Percentiles rank a stretch among this genome's conserved stretches.
Conservation (phyloP, 73 alveolate species). For the Symbiodinium natans region DNA sequence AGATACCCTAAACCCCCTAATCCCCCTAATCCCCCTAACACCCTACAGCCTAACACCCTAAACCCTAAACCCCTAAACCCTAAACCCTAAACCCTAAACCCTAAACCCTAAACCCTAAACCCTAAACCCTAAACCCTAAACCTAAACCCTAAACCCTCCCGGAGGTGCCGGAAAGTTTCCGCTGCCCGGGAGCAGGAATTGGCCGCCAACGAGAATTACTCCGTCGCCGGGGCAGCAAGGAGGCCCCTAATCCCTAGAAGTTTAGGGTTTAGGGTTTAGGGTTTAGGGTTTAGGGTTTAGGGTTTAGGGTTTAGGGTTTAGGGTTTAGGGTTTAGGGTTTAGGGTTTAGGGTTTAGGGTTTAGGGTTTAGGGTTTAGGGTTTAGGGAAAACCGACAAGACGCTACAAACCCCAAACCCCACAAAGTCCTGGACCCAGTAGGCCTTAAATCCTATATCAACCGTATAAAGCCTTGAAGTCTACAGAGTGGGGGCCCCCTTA, state of each 20-base stretch:
- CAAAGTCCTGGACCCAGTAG: too few relatives aligned
- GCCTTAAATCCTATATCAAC: too few relatives aligned
- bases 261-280: not conserved
- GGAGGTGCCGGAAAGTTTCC: not conserved
- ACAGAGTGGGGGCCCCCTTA: too few relatives aligned
- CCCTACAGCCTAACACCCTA: not conserved
- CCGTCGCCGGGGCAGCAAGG: not conserved
- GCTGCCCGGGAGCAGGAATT: not conserved
- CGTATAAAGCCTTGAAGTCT: too few relatives aligned
- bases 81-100: not conserved
- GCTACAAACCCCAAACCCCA: too few relatives aligned
- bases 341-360: not conserved
- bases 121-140: not conserved
- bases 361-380: not conserved
- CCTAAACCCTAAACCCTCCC: not conserved
- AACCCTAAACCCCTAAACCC: not conserved
- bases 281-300: not conserved
- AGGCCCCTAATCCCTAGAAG: not conserved
- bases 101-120: too few relatives aligned
- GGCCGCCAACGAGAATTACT: conserved; percentile 5
- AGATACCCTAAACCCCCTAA: too few relatives aligned
- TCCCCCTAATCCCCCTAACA: not conserved
- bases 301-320: not conserved
- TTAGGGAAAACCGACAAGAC: not conserved
- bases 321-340: not conserved